Evolutionary conservation across 108 stramenopile species (phyloP).

Genomic region (Parietichytrium sp.): DNA sequence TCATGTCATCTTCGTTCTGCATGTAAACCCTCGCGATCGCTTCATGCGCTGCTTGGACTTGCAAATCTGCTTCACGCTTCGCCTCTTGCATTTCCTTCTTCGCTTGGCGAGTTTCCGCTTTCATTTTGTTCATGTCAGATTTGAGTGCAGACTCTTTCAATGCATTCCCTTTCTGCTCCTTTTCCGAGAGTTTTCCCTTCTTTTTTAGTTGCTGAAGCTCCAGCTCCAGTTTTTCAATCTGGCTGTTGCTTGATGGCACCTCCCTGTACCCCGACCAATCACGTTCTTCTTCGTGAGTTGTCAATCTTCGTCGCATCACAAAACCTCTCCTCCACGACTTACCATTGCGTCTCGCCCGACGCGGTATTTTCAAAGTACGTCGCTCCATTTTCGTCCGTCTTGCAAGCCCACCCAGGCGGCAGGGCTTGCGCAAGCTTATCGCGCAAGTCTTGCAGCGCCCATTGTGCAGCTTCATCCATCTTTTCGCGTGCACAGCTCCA

Average conservation of each 20-base stretch:
- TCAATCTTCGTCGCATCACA: too few species aligned
- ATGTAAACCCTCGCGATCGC: background rate
- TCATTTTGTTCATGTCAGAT: slow-evolving; percentile 31
- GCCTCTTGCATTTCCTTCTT: slow-evolving; percentile 12
- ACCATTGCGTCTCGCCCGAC: background rate
- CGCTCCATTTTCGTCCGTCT: background rate
- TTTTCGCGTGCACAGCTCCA: too few species aligned
- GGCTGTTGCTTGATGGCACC: too few species aligned
- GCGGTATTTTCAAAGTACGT: slow-evolving; percentile 2
- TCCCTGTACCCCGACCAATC: too few species aligned
- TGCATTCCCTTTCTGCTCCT: slow-evolving; percentile 18
- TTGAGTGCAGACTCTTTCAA: slow-evolving; percentile 8
- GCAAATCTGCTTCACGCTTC: background rate
- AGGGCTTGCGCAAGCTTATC: background rate
- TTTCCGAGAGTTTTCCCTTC: background rate
- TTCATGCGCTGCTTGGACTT: background rate
- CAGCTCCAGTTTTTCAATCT: too few species aligned
- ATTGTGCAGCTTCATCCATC: too few species aligned
- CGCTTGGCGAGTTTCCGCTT: slow-evolving; percentile 20
- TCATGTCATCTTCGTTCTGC: background rate
- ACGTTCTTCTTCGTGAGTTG: too few species aligned
- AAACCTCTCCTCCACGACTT: too few species aligned
- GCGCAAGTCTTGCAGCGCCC: slow-evolving; percentile 5
- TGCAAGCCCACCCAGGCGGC: background rate
- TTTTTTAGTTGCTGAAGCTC: background rate